Evolutionary conservation across 2,329 filamentous ascomycete species (phyloP).

Genomic region (Penicillium brasilianum): DNA sequence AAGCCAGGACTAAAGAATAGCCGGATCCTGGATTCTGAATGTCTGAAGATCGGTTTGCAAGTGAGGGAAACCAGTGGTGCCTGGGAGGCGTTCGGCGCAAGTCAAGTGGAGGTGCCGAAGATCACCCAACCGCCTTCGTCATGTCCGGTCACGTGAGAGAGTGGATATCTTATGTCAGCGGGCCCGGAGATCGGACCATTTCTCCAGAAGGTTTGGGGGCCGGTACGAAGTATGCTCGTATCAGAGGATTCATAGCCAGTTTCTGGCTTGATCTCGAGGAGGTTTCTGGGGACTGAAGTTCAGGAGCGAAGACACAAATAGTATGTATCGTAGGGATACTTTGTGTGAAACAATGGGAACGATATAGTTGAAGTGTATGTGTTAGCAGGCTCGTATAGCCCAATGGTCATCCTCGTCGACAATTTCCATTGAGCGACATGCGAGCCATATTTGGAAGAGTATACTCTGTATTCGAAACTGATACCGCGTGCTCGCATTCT

Average conservation of each 20-base stretch:
- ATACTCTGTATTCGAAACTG: background rate
- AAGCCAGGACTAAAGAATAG: background rate
- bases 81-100: background rate
- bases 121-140: slow-evolving; percentile 26
- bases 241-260: background rate
- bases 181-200: background rate
- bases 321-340: background rate
- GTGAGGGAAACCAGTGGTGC: slow-evolving; percentile 1
- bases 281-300: background rate
- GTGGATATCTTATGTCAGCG: background rate
- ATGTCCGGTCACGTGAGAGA: slow-evolving; percentile 9
- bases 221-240: slow-evolving; percentile 17
- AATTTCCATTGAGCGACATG: background rate
- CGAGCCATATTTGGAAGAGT: background rate
- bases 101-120: slow-evolving; percentile 19
- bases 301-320: background rate
- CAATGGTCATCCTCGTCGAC: background rate
- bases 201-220: background rate
- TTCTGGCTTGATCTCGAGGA: background rate
- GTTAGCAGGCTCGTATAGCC: background rate
- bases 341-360: background rate
- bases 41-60: background rate
- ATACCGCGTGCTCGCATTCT: background rate
- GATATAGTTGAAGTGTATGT: background rate
- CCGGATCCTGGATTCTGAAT: background rate